These are phyloP conservation scores for Lizonia empirigonia DNA, from an alignment of 2,329 filamentous ascomycete genomes.

Conservation along the genomic window DNA sequence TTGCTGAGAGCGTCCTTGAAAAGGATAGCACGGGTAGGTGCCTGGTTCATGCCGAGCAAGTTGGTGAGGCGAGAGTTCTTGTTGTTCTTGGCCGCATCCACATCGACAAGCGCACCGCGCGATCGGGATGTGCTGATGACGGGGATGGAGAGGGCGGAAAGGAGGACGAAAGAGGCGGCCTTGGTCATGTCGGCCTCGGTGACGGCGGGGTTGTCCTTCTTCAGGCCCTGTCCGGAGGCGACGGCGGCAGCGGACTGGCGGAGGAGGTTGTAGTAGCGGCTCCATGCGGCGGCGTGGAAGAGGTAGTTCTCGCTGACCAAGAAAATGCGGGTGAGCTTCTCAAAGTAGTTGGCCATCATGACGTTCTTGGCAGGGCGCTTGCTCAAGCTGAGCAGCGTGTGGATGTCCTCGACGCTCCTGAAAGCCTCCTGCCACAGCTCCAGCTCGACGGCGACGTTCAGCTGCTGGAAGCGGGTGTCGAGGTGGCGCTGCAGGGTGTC, in stretches of 20 bases:
- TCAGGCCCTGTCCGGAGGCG: slow-evolving; percentile 83
- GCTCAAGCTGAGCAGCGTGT: slow-evolving; percentile 95
- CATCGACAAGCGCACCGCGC: slow-evolving; percentile 92
- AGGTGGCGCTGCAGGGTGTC: slow-evolving; percentile 97
- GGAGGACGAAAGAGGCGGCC: slow-evolving; percentile 91
- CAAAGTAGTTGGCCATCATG: slow-evolving; percentile 99
- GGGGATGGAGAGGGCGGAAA: slow-evolving; percentile 95
- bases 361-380: slow-evolving; percentile 98
- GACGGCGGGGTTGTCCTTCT: slow-evolving; percentile 91
- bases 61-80: slow-evolving; percentile 98
- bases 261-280: slow-evolving; percentile 94
- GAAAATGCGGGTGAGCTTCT: slow-evolving; percentile 98
- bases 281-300: slow-evolving; percentile 98
- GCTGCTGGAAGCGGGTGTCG: slow-evolving; percentile 96
- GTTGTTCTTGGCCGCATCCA: slow-evolving; percentile 96
- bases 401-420: slow-evolving; percentile 98
- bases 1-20: slow-evolving; percentile 98
- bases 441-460: slow-evolving; percentile 96
- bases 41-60: slow-evolving; percentile 87
- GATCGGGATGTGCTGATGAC: slow-evolving; percentile 99
- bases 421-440: slow-evolving; percentile 99
- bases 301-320: slow-evolving; percentile 99
- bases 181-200: slow-evolving; percentile 90
- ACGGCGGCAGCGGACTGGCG: slow-evolving; percentile 86
- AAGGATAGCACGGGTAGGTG: slow-evolving; percentile 84